Base-by-base conservation (phyloP, 495 filamentous ascomycete genomes). In the Podospora pseudocomata region DNA sequence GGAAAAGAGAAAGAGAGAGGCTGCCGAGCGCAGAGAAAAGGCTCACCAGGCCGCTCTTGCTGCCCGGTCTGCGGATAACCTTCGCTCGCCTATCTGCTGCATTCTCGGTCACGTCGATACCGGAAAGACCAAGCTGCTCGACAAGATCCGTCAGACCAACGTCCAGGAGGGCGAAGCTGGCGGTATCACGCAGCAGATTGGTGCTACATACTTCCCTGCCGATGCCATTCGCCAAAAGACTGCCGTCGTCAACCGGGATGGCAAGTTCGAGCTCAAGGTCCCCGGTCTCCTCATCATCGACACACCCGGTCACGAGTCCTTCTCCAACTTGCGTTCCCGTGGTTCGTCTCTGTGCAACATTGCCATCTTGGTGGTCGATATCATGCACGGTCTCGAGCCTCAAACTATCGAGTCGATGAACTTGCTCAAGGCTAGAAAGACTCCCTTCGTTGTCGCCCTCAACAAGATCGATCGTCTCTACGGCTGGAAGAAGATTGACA, bases 401-500 rank as follows among this genome's bases (percentile, higher is more conserved):
- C 96, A 99, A 78, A 99, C 96, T 27, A 86, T 98, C 6, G 96
- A 99, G 79, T 98, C 96, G 7, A 97, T 99, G 91, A 89, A 88
- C 68, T 80, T 99, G 65, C 88, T 99, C 49, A 87, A 95, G 74
- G 94, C 97, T 73, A 86, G 92, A 67, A 96, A 93, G 79, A 99
- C 96, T 58, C 95, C 96, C 13, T 99, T 99, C 84, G 97, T 99
- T 73, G 96, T 99, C 59, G 96, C 96, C 2, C 84, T 99, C 71
- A 99, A 99, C 87, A 99, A 99, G 86, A 97, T 99, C 71, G 96
- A 99, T 87, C 93, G 96, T 89, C 89, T 99, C 11, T 98, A 97
- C 76, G 91, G 89, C 78, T 99, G 96, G 96, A 94, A 94, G 83
- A 91, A 93, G 80, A 92, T 96, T 71, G 94, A 94, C 70, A 96